Conservation (phyloP, 2,329 filamentous ascomycete genomes). For the Colletotrichum salicis region DNA sequence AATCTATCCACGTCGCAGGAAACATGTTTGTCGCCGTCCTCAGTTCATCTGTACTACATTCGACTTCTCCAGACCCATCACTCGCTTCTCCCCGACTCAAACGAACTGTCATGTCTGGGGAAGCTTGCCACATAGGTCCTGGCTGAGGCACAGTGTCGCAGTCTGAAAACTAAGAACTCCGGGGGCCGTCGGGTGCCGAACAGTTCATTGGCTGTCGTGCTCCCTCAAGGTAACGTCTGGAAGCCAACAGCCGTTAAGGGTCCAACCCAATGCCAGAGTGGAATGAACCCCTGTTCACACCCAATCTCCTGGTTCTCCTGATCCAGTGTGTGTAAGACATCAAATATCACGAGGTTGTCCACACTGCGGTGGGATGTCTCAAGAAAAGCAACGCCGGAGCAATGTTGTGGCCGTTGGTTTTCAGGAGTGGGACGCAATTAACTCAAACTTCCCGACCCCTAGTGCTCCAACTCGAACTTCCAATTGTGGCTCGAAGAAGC, state of each 20-base stretch:
- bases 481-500: neutral
- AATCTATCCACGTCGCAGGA: constrained; percentile 19
- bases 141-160: neutral
- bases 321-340: constrained; percentile 12
- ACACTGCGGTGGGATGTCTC: constrained; percentile 2
- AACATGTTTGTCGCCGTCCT: constrained; percentile 7
- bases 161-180: neutral
- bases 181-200: constrained; percentile 1
- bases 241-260: constrained; percentile 4
- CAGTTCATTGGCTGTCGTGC: constrained; percentile 2
- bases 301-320: constrained; percentile 27
- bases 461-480: neutral
- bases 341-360: neutral
- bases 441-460: neutral
- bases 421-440: neutral
- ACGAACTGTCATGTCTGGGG: neutral
- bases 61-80: neutral
- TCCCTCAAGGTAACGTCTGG: neutral
- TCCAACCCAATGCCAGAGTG: neutral
- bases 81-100: neutral
- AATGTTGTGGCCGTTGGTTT: neutral
- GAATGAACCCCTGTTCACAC: constrained; percentile 13
- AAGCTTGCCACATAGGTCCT: neutral
- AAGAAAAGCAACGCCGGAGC: constrained; percentile 16
- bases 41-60: constrained; percentile 22